A percentile compares a stretch with the other conserved stretches of the same genome.
phyloP scores from a whole-genome alignment of 2,329 filamentous ascomycete species.

The Fusarium sp. region DNA sequence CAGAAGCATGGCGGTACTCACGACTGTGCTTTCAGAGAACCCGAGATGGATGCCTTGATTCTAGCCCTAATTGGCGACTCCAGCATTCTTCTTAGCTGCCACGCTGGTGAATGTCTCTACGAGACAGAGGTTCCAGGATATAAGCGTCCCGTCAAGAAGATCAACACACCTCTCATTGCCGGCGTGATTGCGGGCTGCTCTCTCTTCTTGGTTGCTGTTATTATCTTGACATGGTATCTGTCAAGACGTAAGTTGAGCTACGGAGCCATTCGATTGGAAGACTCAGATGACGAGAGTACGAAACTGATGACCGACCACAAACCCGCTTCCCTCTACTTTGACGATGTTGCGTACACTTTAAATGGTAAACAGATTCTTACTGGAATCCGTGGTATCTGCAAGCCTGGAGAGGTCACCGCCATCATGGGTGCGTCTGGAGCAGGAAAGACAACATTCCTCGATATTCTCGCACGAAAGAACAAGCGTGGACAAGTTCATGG shows the following conservation, averaged over 20 bases:
- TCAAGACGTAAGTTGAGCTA: constrained; percentile 77
- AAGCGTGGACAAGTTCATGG: constrained; percentile 84
- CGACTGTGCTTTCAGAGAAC: constrained; percentile 86
- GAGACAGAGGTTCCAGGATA: constrained; percentile 94
- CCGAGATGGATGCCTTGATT: constrained; percentile 91
- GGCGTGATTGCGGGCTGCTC: constrained; percentile 88
- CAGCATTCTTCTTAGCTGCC: constrained; percentile 85
- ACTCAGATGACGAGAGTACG: constrained; percentile 86
- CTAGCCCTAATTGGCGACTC: constrained; percentile 88
- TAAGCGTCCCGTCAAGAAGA: constrained; percentile 85
- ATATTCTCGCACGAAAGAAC: constrained; percentile 96
- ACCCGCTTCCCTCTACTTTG: constrained; percentile 87
- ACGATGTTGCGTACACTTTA: constrained; percentile 85
- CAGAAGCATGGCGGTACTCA: constrained; percentile 71
- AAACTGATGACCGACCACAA: constrained; percentile 94
- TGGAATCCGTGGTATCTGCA: constrained; percentile 85
- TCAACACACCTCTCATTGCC: constrained; percentile 96
- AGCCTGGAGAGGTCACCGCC: constrained; percentile 93
- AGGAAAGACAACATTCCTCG: constrained; percentile 96
- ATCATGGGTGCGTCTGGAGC: constrained; percentile 99
- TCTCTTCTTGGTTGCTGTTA: constrained; percentile 88
- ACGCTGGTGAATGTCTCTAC: constrained; percentile 91
- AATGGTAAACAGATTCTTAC: constrained; percentile 89
- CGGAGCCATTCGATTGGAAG: constrained; percentile 84
- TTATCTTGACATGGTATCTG: constrained; percentile 87